These are phyloP conservation scores for Pseudogymnoascus pannorum DNA, from an alignment of 2,329 filamentous ascomycete genomes.

Conservation along the genomic window DNA sequence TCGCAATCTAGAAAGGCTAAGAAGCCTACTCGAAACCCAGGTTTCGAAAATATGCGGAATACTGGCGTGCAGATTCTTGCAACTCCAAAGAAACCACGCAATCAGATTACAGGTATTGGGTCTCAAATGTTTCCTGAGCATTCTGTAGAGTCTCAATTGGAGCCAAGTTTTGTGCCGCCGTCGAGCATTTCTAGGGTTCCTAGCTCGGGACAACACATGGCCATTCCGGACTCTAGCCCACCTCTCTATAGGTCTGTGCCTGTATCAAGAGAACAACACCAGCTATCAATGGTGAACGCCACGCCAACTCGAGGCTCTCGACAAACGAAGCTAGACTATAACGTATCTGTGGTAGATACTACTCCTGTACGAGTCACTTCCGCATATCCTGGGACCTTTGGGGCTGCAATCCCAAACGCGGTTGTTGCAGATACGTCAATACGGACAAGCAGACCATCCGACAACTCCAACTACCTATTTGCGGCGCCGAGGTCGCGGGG, in stretches of 20 bases:
- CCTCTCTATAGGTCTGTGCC: not conserved
- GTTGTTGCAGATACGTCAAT: not conserved
- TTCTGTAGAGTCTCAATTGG: slow-evolving; percentile 13
- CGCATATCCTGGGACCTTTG: not conserved
- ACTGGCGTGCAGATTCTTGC: slow-evolving; percentile 27
- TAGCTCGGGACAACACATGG: slow-evolving; percentile 17
- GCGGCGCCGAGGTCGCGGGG: not conserved
- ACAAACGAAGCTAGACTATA: not conserved
- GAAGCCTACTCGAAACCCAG: slow-evolving; percentile 38
- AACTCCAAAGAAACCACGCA: slow-evolving; percentile 27
- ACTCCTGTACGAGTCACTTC: not conserved
- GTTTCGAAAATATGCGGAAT: slow-evolving; percentile 19
- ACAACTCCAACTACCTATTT: not conserved
- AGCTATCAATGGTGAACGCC: slow-evolving; percentile 16
- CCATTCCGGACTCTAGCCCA: not conserved
- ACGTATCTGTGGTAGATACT: not conserved
- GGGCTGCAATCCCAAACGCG: not conserved
- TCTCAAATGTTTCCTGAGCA: slow-evolving; percentile 14
- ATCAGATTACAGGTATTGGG: slow-evolving; percentile 20
- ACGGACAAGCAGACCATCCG: not conserved
- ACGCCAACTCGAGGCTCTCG: not conserved
- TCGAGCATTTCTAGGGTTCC: slow-evolving; percentile 25
- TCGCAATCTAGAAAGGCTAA: slow-evolving; percentile 44
- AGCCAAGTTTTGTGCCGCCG: slow-evolving; percentile 16
- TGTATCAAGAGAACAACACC: slow-evolving; percentile 1